Percentiles rank a stretch among this genome's conserved stretches.
Evolutionary conservation across 441 rosid genomes (phyloP).

Genomic region (Sinapis alba): DNA sequence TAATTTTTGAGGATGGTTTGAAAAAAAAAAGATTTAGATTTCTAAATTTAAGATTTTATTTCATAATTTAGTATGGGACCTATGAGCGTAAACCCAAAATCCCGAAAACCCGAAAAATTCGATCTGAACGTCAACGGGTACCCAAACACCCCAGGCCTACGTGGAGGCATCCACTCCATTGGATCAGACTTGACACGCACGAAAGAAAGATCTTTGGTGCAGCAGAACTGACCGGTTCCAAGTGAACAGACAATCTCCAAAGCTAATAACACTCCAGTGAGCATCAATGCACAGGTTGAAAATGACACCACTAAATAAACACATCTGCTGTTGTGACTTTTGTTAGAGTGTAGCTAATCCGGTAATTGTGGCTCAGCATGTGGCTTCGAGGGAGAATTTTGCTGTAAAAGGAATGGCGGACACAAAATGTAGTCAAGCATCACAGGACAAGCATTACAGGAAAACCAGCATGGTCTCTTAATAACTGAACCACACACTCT

Average conservation of each 20-base stretch:
- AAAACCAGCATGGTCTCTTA: constrained; percentile 80
- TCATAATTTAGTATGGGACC: too few relatives aligned
- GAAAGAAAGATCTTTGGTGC: constrained; percentile 56
- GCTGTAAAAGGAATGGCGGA: constrained; percentile 44
- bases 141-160: too few relatives aligned
- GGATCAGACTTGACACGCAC: constrained; percentile 95
- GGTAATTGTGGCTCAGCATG: not conserved
- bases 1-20: too few relatives aligned
- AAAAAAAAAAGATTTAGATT: too few relatives aligned
- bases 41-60: too few relatives aligned
- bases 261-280: constrained; percentile 66
- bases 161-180: constrained; percentile 79
- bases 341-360: not conserved
- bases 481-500: not conserved
- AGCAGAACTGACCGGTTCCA: constrained; percentile 52
- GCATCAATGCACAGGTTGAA: constrained; percentile 62
- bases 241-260: constrained; percentile 69
- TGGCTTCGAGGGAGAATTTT: constrained; percentile 84
- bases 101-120: too few relatives aligned
- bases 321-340: not conserved
- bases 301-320: not conserved
- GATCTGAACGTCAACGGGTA: too few relatives aligned
- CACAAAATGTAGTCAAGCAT: constrained; percentile 53
- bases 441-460: constrained; percentile 65
- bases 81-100: too few relatives aligned